Percentiles rank a stretch among this genome's conserved stretches.
These are phyloP conservation scores for Syzygium oleosum DNA, from an alignment of 345 rosid genomes.

Conservation along the genomic window DNA sequence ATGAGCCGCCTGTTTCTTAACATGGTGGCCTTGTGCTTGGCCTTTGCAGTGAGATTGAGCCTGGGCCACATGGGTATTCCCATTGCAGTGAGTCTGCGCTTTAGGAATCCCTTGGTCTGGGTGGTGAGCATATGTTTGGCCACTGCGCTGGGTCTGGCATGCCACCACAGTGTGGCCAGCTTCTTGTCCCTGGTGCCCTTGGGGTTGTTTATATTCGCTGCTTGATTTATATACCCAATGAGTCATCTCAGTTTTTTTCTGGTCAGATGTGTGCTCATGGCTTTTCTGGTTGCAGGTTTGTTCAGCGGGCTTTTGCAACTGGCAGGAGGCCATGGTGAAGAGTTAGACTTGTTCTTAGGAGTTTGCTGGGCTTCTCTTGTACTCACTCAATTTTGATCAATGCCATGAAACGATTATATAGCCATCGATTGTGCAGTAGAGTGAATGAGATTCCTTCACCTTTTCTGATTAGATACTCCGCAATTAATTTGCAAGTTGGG, in stretches of 20 bases:
- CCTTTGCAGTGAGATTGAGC: not conserved
- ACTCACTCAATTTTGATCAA: not conserved
- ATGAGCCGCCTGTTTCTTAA: not conserved
- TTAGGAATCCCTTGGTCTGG: not conserved
- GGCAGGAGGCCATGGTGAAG: slow-evolving; percentile 6
- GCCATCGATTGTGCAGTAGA: not conserved
- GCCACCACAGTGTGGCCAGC: not conserved
- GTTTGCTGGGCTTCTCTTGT: not conserved
- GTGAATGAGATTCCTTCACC: not conserved
- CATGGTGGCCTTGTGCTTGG: not conserved
- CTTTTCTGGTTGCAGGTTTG: slow-evolving; percentile 1
- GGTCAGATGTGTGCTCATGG: not conserved
- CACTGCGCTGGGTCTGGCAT: not conserved
- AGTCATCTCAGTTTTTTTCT: not conserved
- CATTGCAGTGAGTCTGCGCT: not conserved
- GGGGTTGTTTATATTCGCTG: not conserved
- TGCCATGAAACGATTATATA: not conserved
- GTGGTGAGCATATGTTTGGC: not conserved
- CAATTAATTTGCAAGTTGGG: not conserved
- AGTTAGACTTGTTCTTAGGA: not conserved
- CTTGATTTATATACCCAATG: not conserved
- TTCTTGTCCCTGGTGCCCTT: not conserved
- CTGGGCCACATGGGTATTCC: not conserved
- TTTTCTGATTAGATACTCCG: not conserved
- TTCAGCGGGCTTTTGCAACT: not conserved